A percentile compares a stretch with the other conserved stretches of the same genome.
Conservation (phyloP, 2,329 filamentous ascomycete genomes). For the Fusarium ambrosium region DNA sequence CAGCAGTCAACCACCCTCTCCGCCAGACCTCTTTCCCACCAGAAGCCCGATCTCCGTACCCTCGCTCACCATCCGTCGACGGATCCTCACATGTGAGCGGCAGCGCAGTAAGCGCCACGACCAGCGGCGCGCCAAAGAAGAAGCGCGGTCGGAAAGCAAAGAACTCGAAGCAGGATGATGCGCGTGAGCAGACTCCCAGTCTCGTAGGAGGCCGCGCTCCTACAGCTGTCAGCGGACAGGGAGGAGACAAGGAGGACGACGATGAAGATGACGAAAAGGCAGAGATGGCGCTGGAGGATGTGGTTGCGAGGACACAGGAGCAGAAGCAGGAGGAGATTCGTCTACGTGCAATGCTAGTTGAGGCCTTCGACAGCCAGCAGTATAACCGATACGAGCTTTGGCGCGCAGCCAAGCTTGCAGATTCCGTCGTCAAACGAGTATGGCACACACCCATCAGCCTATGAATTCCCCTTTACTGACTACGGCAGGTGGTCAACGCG, state of each 20-base stretch:
- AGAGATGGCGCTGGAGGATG: conserved; percentile 69
- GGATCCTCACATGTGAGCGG: conserved; percentile 71
- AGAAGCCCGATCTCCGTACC: conserved; percentile 67
- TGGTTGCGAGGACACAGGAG: conserved; percentile 74
- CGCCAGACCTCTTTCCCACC: conserved; percentile 87
- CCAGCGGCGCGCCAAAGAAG: conserved; percentile 63
- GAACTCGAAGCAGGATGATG: conserved; percentile 61
- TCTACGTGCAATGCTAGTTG: conserved; percentile 71
- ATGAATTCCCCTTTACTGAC: conserved; percentile 21
- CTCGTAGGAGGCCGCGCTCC: conserved; percentile 57
- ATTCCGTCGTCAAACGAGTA: conserved; percentile 77
- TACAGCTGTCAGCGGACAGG: conserved; percentile 60
- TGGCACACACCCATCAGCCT: conserved; percentile 42
- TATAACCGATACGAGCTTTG: conserved; percentile 78
- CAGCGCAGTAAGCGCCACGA: conserved; percentile 65
- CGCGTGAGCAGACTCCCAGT: conserved; percentile 60
- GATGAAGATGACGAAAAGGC: conserved; percentile 70
- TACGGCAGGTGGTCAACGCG: conserved; percentile 77
- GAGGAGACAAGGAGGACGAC: conserved; percentile 63
- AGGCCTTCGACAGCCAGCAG: conserved; percentile 75
- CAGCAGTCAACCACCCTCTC: conserved; percentile 72
- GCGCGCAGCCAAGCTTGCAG: conserved; percentile 76
- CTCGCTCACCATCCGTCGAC: conserved; percentile 76
- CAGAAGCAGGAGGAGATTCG: conserved; percentile 74
- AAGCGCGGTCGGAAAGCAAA: conserved; percentile 74